Percentiles rank a stretch among this genome's conserved stretches.
Conservation (phyloP, 2,329 filamentous ascomycete species). For the Paracoccidioides lutzii region DNA sequence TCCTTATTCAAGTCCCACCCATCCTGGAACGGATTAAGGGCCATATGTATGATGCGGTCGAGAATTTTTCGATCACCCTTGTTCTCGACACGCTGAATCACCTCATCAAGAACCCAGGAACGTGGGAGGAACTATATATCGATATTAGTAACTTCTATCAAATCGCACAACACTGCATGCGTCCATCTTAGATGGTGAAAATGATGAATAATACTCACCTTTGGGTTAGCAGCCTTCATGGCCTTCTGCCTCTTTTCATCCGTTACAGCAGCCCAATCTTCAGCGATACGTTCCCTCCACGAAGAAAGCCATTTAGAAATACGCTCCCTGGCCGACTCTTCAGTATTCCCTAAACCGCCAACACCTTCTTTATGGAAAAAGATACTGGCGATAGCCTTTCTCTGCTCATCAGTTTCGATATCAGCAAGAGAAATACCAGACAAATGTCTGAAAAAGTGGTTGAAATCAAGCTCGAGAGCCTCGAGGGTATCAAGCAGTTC, state of each 20-base stretch:
- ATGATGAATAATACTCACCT: slow-evolving; percentile 28
- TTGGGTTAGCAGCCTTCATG: slow-evolving; percentile 86
- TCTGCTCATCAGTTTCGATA: slow-evolving; percentile 50
- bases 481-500: slow-evolving; percentile 71
- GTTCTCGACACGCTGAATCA: slow-evolving; percentile 81
- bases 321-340: slow-evolving; percentile 51
- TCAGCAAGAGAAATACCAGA: slow-evolving; percentile 50
- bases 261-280: slow-evolving; percentile 57
- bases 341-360: slow-evolving; percentile 43
- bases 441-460: slow-evolving; percentile 80
- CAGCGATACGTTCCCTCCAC: slow-evolving; percentile 58
- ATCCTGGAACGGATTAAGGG: slow-evolving; percentile 73
- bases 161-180: not conserved
- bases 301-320: slow-evolving; percentile 69
- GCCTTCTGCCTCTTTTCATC: slow-evolving; percentile 52
- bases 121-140: slow-evolving; percentile 58
- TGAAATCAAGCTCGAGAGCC: slow-evolving; percentile 75
- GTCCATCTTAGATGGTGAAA: not conserved
- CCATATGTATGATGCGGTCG: slow-evolving; percentile 66
- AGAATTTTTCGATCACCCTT: slow-evolving; percentile 69
- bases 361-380: slow-evolving; percentile 74
- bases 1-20: slow-evolving; percentile 45
- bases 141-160: not conserved
- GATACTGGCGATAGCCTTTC: slow-evolving; percentile 50
- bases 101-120: slow-evolving; percentile 83